Evolutionary conservation across 2,329 filamentous ascomycete species (phyloP).

Genomic region (Emmonsiellopsis sp.): DNA sequence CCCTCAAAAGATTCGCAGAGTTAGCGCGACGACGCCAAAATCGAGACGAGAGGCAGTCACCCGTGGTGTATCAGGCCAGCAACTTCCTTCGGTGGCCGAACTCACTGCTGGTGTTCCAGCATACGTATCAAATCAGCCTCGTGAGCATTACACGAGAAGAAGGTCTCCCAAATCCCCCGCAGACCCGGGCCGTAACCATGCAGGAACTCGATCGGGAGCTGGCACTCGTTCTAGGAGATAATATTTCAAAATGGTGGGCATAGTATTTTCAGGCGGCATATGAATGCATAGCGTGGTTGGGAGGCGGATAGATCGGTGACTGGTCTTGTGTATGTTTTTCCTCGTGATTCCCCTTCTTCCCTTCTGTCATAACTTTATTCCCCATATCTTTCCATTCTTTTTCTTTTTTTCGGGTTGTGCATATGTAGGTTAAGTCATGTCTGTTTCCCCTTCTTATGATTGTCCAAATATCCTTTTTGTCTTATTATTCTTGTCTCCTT

Average conservation of each 20-base stretch:
- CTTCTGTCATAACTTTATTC: no score
- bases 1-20: slow-evolving; percentile 26
- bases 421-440: slow-evolving; percentile 3
- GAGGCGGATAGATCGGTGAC: slow-evolving; percentile 17
- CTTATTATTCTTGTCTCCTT: slow-evolving; percentile 2
- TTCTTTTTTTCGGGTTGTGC: slow-evolving; percentile 20
- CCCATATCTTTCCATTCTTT: not conserved
- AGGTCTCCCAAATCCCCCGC: slow-evolving; percentile 16
- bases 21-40: slow-evolving; percentile 29
- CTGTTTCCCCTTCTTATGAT: slow-evolving; percentile 7
- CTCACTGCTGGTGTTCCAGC: slow-evolving; percentile 38
- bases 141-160: slow-evolving; percentile 22
- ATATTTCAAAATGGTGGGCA: slow-evolving; percentile 14
- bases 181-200: slow-evolving; percentile 21
- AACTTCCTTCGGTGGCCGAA: slow-evolving; percentile 37
- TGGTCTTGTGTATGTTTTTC: not conserved
- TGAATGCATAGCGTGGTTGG: slow-evolving; percentile 31
- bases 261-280: not conserved
- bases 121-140: slow-evolving; percentile 29
- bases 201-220: slow-evolving; percentile 21
- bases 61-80: slow-evolving; percentile 23
- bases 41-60: slow-evolving; percentile 29
- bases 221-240: slow-evolving; percentile 22
- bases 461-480: slow-evolving; percentile 2
- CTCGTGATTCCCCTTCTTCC: not conserved